Evolutionary conservation across 139 green algal species (phyloP).

Genomic region (Picochlorum sp.): DNA sequence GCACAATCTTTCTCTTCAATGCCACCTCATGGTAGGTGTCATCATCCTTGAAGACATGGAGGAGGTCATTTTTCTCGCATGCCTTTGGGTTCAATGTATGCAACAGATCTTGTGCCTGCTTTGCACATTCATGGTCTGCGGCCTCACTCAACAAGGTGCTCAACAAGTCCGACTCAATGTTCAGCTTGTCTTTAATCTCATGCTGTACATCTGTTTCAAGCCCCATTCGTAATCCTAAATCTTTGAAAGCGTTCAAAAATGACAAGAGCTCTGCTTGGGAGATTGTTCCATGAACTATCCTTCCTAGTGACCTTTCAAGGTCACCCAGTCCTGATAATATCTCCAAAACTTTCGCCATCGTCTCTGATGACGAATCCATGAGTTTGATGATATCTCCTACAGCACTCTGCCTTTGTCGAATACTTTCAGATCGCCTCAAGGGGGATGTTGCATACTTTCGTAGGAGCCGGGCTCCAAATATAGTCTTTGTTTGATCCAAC

Average conservation of each 20-base stretch:
- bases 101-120: no score
- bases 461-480: slow-evolving; percentile 57
- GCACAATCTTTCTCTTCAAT: slow-evolving; percentile 13
- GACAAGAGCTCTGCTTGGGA: slow-evolving; percentile 61
- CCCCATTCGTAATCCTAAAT: slow-evolving; percentile 27
- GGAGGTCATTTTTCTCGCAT: no score
- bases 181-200: slow-evolving; percentile 8
- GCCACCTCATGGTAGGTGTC: slow-evolving; percentile 35
- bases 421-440: slow-evolving; percentile 34
- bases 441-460: slow-evolving; percentile 64
- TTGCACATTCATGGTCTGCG: no score
- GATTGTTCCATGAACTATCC: slow-evolving; percentile 63
- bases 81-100: no score
- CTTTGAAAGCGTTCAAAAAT: slow-evolving; percentile 31
- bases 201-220: slow-evolving; percentile 29
- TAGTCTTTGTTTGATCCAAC: slow-evolving; percentile 66
- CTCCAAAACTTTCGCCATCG: no score
- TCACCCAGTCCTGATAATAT: slow-evolving; percentile 36
- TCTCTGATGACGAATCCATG: no score
- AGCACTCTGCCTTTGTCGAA: slow-evolving; percentile 56
- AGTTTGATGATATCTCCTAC: slow-evolving; percentile 54
- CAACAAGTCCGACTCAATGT: no score
- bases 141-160: no score
- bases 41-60: no score
- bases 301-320: slow-evolving; percentile 65